Evolutionary conservation across 495 filamentous ascomycete genomes (phyloP).

Genomic region (Penicillium daleae): DNA sequence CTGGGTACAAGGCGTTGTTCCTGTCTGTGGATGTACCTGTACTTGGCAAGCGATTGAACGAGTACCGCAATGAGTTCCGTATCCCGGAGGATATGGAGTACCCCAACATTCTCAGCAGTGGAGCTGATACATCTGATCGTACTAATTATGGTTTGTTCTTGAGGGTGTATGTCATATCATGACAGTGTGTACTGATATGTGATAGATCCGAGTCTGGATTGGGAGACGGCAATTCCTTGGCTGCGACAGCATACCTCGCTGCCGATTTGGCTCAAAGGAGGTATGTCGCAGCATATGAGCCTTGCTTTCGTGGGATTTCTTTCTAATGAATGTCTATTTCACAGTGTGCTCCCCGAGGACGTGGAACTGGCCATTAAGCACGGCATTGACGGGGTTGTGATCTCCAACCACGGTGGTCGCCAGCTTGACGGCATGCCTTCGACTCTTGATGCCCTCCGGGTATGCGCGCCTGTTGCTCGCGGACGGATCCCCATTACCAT

Average conservation of each 20-base stretch:
- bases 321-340: background rate
- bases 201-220: conserved; percentile 81
- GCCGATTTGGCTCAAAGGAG: conserved; percentile 92
- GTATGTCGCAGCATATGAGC: conserved; percentile 11
- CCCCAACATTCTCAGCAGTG: conserved; percentile 40
- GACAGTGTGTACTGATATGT: conserved; percentile 38
- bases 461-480: conserved; percentile 83
- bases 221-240: conserved; percentile 84
- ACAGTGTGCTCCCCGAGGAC: conserved; percentile 74
- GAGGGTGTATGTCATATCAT: background rate
- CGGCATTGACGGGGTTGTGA: conserved; percentile 82
- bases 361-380: conserved; percentile 75
- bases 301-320: background rate
- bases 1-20: conserved; percentile 90
- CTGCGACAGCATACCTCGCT: conserved; percentile 83
- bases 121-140: conserved; percentile 31
- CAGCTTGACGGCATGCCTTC: conserved; percentile 88
- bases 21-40: conserved; percentile 94
- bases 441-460: conserved; percentile 81
- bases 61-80: conserved; percentile 50
- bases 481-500: conserved; percentile 79
- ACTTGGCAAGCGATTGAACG: conserved; percentile 61
- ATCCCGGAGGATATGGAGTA: conserved; percentile 41
- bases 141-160: conserved; percentile 36
- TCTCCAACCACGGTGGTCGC: conserved; percentile 91